Base-by-base conservation (phyloP, 2,329 filamentous ascomycete genomes). In the Venturia aucupariae region DNA sequence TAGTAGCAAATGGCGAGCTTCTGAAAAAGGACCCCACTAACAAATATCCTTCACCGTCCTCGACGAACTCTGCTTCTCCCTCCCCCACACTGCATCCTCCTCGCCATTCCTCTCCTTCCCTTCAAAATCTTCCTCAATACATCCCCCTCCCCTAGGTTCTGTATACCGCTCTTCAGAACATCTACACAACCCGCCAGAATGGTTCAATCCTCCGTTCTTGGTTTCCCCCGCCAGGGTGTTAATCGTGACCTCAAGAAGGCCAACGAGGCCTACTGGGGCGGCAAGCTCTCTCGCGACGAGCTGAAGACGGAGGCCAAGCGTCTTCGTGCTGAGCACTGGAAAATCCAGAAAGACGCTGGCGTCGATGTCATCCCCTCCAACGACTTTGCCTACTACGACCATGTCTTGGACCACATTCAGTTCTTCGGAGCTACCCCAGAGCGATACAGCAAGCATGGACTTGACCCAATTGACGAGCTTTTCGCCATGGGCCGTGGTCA, bases 161-260 rank as follows among this genome's bases (percentile, higher is more conserved):
- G 22, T 41, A n/a, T 44, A 44, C 44, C 61, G 32, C 39, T 15
- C 8, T 35, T 57, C 51, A 57, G 7, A 57, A 57, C 15, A n/a
- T 57, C 51, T 32, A 46, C 48, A 51, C 62, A 19, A 27, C 19
- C 27, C 55, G 59, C 65, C 64, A 70, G 22, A 13, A 81, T 81
- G 80, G 80, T 81, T 65, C 77, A 80, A 70, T 81, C 80, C 70
- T 84, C 94, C 72, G 85, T 99, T 79, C 89, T 99, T 79, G 94
- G 94, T 82, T 99, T 99, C 86, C 94, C 94, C 79, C 93, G 94
- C 77, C 97, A 97, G 90, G 94, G 94, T 81, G 90, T 86, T 75
- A 90, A 95, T 82, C 92, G 94, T 87, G 94, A 99, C 85, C 87
- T 99, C 78, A 99, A 99, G 89, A 99, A 99, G 88, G 94, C 94